Percentiles rank a stretch among this genome's conserved stretches.
Conservation (phyloP, 2,329 filamentous ascomycete species). For the Ophiosphaerella narmari region DNA sequence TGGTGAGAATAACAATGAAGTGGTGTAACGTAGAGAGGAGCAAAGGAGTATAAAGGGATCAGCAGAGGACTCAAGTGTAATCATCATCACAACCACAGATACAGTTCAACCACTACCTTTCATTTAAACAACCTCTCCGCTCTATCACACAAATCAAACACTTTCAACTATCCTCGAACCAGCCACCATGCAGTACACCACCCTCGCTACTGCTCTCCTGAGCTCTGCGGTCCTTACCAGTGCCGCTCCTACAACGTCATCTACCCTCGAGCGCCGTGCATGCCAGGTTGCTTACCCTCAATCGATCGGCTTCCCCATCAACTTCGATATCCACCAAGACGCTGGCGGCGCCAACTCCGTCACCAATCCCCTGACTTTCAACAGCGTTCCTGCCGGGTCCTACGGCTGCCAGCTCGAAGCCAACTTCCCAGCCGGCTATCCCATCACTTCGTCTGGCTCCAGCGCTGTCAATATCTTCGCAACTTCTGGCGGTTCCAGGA, state of each 20-base stretch:
- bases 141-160: background rate
- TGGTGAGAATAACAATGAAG: background rate
- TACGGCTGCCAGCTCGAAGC: constrained; percentile 35
- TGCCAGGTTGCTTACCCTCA: constrained; percentile 23
- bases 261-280: constrained; percentile 18
- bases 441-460: constrained; percentile 18
- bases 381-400: constrained; percentile 21
- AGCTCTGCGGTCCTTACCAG: constrained; percentile 14
- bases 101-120: background rate
- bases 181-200: constrained; percentile 25
- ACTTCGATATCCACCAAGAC: constrained; percentile 22
- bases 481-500: constrained; percentile 4
- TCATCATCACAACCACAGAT: background rate
- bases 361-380: constrained; percentile 17
- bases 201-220: constrained; percentile 15
- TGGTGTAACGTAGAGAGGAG: too few relatives aligned
- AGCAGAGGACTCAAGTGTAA: background rate
- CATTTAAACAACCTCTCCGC: background rate
- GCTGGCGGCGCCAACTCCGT: constrained; percentile 19
- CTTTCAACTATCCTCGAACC: background rate
- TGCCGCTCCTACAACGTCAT: constrained; percentile 9
- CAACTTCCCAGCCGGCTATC: constrained; percentile 27
- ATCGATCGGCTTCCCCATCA: constrained; percentile 23
- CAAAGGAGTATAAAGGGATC: too few relatives aligned
- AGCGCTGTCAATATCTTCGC: constrained; percentile 24